Percentiles rank a stretch among this genome's conserved stretches.
phyloP scores from a whole-genome alignment of 2,329 filamentous ascomycete genomes.

The Bipolaris victoriae region DNA sequence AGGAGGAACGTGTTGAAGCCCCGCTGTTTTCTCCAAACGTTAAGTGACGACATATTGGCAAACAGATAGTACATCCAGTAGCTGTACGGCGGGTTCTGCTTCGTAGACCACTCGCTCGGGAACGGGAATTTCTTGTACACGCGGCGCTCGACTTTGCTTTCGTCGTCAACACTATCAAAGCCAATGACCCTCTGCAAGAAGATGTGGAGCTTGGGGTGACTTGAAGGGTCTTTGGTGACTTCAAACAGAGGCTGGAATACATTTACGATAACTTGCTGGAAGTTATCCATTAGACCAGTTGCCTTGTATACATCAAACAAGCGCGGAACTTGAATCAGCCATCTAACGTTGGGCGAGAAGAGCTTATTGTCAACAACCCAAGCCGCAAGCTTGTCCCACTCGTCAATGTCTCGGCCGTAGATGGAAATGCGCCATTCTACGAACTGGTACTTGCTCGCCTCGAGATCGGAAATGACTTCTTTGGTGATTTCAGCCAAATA shows the following conservation, averaged over 20 bases:
- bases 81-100: slow-evolving; percentile 96
- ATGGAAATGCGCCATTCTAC: slow-evolving; percentile 99
- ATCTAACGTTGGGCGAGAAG: slow-evolving; percentile 96
- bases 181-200: slow-evolving; percentile 96
- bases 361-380: slow-evolving; percentile 99
- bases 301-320: slow-evolving; percentile 96
- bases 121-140: slow-evolving; percentile 96
- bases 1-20: slow-evolving; percentile 96
- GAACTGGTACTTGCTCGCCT: slow-evolving; percentile 99
- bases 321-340: slow-evolving; percentile 94
- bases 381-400: slow-evolving; percentile 96
- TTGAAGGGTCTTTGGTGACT: slow-evolving; percentile 84
- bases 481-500: slow-evolving; percentile 98
- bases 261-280: slow-evolving; percentile 88
- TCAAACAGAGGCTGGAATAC: slow-evolving; percentile 94
- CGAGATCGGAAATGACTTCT: slow-evolving; percentile 94
- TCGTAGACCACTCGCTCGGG: slow-evolving; percentile 85
- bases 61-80: slow-evolving; percentile 99
- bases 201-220: slow-evolving; percentile 89
- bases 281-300: slow-evolving; percentile 83
- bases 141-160: slow-evolving; percentile 93
- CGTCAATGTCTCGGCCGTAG: slow-evolving; percentile 87
- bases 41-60: slow-evolving; percentile 90
- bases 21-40: slow-evolving; percentile 85
- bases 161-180: slow-evolving; percentile 97